A percentile compares a stretch with the other conserved stretches of the same genome.
Conservation (phyloP, 2,329 filamentous ascomycete genomes). For the Daldinia sp. region DNA sequence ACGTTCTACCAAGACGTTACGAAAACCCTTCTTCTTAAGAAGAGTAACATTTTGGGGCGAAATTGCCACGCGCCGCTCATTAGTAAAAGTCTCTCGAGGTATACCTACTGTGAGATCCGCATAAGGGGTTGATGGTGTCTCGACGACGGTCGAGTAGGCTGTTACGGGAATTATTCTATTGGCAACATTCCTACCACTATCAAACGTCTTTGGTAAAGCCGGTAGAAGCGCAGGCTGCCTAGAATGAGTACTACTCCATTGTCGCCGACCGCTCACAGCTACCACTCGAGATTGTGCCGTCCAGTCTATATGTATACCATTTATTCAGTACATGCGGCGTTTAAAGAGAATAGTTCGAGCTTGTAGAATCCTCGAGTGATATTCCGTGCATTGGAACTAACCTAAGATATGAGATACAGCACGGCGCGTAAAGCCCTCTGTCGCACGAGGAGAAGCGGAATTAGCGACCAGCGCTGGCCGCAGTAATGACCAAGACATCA, state of each 20-base stretch:
- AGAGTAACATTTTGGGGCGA: conserved; percentile 85
- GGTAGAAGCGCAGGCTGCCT: conserved; percentile 45
- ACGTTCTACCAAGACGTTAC: conserved; percentile 77
- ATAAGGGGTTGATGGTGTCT: conserved; percentile 67
- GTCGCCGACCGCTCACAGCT: conserved; percentile 34
- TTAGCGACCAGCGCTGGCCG: conserved; percentile 45
- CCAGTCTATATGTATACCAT: conserved; percentile 40
- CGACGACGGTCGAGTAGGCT: conserved; percentile 46
- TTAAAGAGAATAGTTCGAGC: conserved; percentile 17
- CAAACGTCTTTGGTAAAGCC: conserved; percentile 38
- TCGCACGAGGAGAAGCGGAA: conserved; percentile 41
- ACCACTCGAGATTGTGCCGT: conserved; percentile 32
- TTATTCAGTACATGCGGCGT: conserved; percentile 39
- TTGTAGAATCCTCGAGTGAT: conserved; percentile 2
- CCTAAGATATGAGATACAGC: conserved; percentile 44
- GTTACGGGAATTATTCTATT: conserved; percentile 39
- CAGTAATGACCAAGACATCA: conserved; percentile 43
- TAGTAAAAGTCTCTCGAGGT: conserved; percentile 78
- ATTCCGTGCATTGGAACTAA: conserved; percentile 37
- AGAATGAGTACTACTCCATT: conserved; percentile 43
- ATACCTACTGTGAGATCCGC: conserved; percentile 78
- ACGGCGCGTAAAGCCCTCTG: conserved; percentile 39
- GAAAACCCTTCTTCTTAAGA: conserved; percentile 85
- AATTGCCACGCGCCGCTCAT: conserved; percentile 83
- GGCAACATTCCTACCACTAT: conserved; percentile 31